A percentile compares a stretch with the other conserved stretches of the same genome.
phyloP scores from a whole-genome alignment of 805 yeast species.

The Candida nonsorbophila region DNA sequence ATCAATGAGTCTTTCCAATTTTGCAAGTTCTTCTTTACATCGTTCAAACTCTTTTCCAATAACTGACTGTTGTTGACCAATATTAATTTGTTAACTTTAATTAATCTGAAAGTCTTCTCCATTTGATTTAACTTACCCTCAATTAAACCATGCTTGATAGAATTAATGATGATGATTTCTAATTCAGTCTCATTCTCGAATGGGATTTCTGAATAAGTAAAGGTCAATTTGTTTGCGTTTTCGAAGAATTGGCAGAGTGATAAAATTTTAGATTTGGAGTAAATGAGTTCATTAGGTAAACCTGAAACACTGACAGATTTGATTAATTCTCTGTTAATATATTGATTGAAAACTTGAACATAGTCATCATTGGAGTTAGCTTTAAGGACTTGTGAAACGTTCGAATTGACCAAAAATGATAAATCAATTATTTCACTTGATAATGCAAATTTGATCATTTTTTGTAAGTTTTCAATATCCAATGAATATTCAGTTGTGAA shows the following conservation, averaged over 20 bases:
- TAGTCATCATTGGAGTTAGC: conserved; percentile 20
- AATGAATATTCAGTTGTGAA: conserved; percentile 25
- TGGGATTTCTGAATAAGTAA: conserved; percentile 34
- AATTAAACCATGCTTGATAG: conserved; percentile 39
- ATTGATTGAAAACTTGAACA: conserved; percentile 23
- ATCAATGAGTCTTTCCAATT: conserved; percentile 37
- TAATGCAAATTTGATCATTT: conserved; percentile 32
- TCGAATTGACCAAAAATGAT: conserved; percentile 36
- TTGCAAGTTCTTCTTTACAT: conserved; percentile 26
- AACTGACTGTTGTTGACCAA: conserved; percentile 31
- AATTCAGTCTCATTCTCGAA: conserved; percentile 25
- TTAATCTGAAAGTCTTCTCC: conserved; percentile 33
- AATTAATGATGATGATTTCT: conserved; percentile 34
- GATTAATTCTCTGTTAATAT: conserved; percentile 31
- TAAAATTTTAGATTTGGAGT: conserved; percentile 34
- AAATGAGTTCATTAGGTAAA: conserved; percentile 17
- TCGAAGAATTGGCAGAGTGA: conserved; percentile 35
- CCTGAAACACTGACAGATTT: conserved; percentile 12
- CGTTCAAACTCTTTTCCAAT: conserved; percentile 25
- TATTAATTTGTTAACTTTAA: conserved; percentile 35
- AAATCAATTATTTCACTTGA: conserved; percentile 32
- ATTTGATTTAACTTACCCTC: conserved; percentile 44
- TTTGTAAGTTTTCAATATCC: conserved; percentile 15
- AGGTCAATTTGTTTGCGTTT: conserved; percentile 11
- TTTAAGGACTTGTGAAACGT: conserved; percentile 29